Conservation (phyloP, 164 flowering plant species). For the Vitis labrusca region DNA sequence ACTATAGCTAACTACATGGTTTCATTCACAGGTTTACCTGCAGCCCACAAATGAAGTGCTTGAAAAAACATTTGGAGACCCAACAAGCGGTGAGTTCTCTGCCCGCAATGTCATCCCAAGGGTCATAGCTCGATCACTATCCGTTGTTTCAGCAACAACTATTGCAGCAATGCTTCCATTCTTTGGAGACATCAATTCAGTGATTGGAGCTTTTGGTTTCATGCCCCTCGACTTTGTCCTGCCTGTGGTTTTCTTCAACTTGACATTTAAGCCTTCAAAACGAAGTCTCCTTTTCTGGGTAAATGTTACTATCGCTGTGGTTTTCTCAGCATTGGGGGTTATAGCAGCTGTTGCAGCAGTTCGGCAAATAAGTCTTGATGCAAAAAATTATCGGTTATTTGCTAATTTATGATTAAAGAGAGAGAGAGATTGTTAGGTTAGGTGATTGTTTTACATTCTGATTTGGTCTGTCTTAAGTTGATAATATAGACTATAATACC, state of each 20-base stretch:
- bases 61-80: conserved; percentile 54
- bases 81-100: conserved; percentile 53
- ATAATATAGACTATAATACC: too few species aligned
- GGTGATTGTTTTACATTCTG: too few species aligned
- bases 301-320: conserved; percentile 45
- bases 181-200: conserved; percentile 77
- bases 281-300: conserved; percentile 48
- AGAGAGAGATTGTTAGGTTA: background rate
- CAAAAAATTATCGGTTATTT: conserved; percentile 56
- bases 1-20: background rate
- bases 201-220: conserved; percentile 81
- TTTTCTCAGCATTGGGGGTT: conserved; percentile 46
- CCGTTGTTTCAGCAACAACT: conserved; percentile 51
- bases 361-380: conserved; percentile 72
- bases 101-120: conserved; percentile 67
- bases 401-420: conserved; percentile 50
- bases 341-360: conserved; percentile 71
- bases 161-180: conserved; percentile 92
- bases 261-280: conserved; percentile 69
- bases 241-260: conserved; percentile 75
- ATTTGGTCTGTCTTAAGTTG: too few species aligned
- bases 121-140: conserved; percentile 49
- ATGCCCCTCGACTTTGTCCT: conserved; percentile 75
- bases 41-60: conserved; percentile 84
- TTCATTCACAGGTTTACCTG: conserved; percentile 58